Evolutionary conservation across 2,329 filamentous ascomycete species (phyloP).

Genomic region (Ophiognomonia clavigignenti-juglandacearum): DNA sequence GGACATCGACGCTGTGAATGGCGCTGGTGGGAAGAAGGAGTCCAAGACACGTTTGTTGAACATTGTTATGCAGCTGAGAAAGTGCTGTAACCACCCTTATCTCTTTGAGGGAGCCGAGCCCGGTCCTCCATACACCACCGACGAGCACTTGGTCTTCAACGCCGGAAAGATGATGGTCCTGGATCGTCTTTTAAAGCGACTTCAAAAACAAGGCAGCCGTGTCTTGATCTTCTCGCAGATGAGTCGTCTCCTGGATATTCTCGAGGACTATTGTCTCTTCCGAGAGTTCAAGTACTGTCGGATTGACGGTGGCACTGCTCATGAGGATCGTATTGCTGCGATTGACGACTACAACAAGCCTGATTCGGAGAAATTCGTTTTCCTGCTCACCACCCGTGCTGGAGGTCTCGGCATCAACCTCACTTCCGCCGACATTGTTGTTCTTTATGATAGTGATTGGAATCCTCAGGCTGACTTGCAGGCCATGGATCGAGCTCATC

Average conservation of each 20-base stretch:
- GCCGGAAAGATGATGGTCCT: conserved; percentile 97
- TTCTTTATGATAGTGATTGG: conserved; percentile 98
- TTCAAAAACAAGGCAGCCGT: conserved; percentile 82
- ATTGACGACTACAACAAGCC: conserved; percentile 99
- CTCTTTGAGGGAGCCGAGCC: conserved; percentile 97
- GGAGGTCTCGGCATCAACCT: conserved; percentile 96
- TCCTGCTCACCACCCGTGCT: conserved; percentile 89
- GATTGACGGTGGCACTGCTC: conserved; percentile 93
- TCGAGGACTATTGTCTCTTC: conserved; percentile 98
- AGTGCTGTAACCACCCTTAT: conserved; percentile 98
- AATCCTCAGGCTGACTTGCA: conserved; percentile 97
- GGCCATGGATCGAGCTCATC: conserved; percentile 97
- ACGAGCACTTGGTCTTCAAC: conserved; percentile 91
- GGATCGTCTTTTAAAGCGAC: conserved; percentile 80
- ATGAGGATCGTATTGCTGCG: conserved; percentile 94
- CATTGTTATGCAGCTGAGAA: conserved; percentile 98
- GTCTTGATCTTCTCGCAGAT: conserved; percentile 99
- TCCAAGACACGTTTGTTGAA: conserved; percentile 96
- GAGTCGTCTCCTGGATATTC: conserved; percentile 92
- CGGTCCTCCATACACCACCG: conserved; percentile 94
- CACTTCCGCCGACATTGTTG: conserved; percentile 89
- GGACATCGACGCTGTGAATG: conserved; percentile 97
- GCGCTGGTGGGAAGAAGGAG: conserved; percentile 91
- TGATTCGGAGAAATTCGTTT: conserved; percentile 92
- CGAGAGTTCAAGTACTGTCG: conserved; percentile 92